phyloP scores from a whole-genome alignment of 495 filamentous ascomycete species.

The Neurospora sp. region DNA sequence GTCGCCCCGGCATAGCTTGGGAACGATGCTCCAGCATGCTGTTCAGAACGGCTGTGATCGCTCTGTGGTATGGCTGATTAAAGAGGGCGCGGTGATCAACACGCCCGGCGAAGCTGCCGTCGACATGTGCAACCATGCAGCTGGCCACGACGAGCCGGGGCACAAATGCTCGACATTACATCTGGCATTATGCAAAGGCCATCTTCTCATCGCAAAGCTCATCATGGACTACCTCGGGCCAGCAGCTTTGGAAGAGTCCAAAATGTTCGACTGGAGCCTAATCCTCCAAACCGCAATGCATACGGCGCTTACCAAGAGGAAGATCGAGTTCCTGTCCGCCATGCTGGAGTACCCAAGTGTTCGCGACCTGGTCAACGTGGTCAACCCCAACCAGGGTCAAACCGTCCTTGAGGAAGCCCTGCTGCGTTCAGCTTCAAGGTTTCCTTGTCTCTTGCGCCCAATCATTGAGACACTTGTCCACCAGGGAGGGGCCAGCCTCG shows the following conservation, averaged over 20 bases:
- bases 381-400: neutral
- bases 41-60: neutral
- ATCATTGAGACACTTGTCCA: neutral
- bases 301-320: neutral
- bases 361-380: neutral
- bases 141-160: neutral
- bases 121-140: neutral
- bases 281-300: neutral
- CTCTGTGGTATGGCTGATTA: neutral
- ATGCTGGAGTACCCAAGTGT: neutral
- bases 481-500: neutral
- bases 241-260: neutral
- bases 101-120: neutral
- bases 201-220: neutral
- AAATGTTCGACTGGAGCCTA: neutral
- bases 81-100: neutral
- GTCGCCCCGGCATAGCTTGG: neutral
- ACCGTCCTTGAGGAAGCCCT: neutral
- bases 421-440: neutral
- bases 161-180: neutral
- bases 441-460: neutral
- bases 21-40: neutral
- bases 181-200: neutral
- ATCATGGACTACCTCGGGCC: neutral
- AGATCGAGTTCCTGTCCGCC: neutral